Evolutionary conservation across 257 asterid genomes (phyloP).

Genomic region (Salvia splendens): DNA sequence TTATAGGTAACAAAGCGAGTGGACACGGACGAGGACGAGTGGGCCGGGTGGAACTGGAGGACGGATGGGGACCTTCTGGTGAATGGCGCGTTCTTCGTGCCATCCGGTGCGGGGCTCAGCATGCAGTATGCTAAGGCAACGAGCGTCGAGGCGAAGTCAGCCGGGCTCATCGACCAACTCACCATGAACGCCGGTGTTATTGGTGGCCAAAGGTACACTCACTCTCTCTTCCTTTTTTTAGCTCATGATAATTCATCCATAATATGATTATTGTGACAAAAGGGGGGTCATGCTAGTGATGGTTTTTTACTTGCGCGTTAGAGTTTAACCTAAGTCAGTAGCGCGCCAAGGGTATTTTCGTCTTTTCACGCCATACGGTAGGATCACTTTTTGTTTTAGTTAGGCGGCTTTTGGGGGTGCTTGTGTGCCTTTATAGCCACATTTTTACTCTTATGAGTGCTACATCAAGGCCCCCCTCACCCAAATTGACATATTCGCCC

Average conservation of each 20-base stretch:
- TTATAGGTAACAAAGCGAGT: conserved; percentile 62
- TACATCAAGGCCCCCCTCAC: background rate
- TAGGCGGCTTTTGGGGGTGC: conserved; percentile 20
- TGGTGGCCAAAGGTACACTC: conserved; percentile 48
- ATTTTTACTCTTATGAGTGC: background rate
- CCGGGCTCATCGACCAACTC: conserved; percentile 42
- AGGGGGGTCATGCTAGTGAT: background rate
- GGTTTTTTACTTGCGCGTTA: too few relatives aligned
- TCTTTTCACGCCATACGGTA: conserved; percentile 12
- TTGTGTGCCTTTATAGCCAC: conserved; percentile 32
- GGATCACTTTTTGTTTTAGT: conserved; percentile 5
- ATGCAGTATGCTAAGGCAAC: conserved; percentile 55
- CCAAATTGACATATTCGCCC: background rate
- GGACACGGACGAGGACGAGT: conserved; percentile 51
- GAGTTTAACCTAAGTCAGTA: background rate
- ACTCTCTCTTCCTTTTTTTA: background rate
- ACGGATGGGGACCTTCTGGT: conserved; percentile 63
- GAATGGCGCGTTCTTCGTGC: conserved; percentile 68
- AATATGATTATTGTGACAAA: conserved; percentile 6
- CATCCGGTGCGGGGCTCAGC: conserved; percentile 55
- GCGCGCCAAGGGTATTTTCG: conserved; percentile 23
- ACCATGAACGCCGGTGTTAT: conserved; percentile 52
- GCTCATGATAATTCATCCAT: background rate
- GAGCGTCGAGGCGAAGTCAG: conserved; percentile 49
- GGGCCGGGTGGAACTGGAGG: conserved; percentile 73